Percentiles rank a stretch among this genome's conserved stretches.
Conservation (phyloP, 352 stramenopile genomes). For the Pythium apleroticum region DNA sequence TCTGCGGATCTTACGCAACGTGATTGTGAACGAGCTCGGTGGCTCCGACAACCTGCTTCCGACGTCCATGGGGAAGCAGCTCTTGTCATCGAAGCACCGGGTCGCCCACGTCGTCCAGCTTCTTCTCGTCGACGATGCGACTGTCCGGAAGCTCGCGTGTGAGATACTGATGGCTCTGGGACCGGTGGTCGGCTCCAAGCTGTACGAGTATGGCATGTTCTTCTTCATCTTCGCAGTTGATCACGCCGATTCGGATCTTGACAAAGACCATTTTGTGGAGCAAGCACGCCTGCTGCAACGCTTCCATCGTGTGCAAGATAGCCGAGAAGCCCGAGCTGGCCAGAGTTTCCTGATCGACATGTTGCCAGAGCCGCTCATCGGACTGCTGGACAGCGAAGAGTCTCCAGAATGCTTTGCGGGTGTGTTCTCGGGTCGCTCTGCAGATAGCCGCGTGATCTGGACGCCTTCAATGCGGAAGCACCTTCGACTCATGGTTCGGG, state of each 20-base stretch:
- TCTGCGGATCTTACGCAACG: constrained; percentile 61
- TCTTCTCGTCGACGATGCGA: constrained; percentile 55
- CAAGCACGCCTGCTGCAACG: constrained; percentile 62
- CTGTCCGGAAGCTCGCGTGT: constrained; percentile 51
- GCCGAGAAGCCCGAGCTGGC: constrained; percentile 38
- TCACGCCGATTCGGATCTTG: constrained; percentile 26
- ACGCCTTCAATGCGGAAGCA: constrained; percentile 65
- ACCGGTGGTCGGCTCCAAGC: constrained; percentile 42
- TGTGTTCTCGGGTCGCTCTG: constrained; percentile 52
- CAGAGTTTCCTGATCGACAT: constrained; percentile 75
- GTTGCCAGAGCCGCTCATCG: constrained; percentile 71
- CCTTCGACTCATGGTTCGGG: constrained; percentile 66
- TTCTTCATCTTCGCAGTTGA: constrained; percentile 67
- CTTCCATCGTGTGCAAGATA: constrained; percentile 63
- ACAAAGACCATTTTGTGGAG: constrained; percentile 45
- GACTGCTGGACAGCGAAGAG: constrained; percentile 58
- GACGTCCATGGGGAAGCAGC: constrained; percentile 52
- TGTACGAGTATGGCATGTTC: constrained; percentile 63
- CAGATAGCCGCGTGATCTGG: constrained; percentile 74
- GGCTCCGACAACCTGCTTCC: constrained; percentile 44
- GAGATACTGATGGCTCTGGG: constrained; percentile 64
- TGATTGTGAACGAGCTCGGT: constrained; percentile 55
- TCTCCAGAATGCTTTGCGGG: constrained; percentile 61
- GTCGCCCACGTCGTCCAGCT: constrained; percentile 65
- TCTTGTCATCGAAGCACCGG: constrained; percentile 46